Evolutionary conservation across 306 rosid species (phyloP), one percentile per base, ranked within the genome.

Genomic region (Trichosanthes truncata): DNA sequence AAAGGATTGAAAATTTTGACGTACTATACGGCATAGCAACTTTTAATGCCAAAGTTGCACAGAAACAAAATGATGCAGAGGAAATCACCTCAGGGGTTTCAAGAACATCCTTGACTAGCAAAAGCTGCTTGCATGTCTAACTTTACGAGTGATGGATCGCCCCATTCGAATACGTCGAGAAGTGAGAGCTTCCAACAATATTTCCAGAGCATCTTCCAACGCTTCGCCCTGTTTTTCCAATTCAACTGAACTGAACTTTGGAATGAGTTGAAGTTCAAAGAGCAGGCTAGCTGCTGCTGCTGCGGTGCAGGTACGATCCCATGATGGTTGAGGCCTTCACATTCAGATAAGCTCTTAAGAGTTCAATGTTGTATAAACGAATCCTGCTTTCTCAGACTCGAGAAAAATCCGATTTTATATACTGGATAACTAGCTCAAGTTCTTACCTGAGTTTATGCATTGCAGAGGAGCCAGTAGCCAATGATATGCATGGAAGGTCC

Each of bases 301-400:
- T 0, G 97, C 97, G 0, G 98, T 94, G 76, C 97, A 94, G 18
- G 98, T 94, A 3, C 97, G 97, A 60, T 94, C 98, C 98, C 97
- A 91, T 52, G 97, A 91, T 53, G 98, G 98, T 75, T 94, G 97
- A 77, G 98, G 97, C 87, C 98, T 94, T 86, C 76, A 57, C 33
- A 67, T 20, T 61, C 9, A 60, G 31, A 62, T 20, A 23, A 36
- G 23, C 7, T 18, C 23, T 9, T 13, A 21, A 20, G 9, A 78
- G n/a, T 17, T 26, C 14, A 17, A 45, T 26, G 21, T 8, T 9
- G 2, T n/a, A 48, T 8, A 41, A 4, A 78, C 26, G 11, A 17
- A 61, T 23, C 33, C 6, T 62, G 13, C 2, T 12, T 40, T 35
- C 21, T 11, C 25, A 15, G 21, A 77, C 9, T 55, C 25, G 41